phyloP scores from a whole-genome alignment of 345 rosid species.

The Brassica napus region DNA sequence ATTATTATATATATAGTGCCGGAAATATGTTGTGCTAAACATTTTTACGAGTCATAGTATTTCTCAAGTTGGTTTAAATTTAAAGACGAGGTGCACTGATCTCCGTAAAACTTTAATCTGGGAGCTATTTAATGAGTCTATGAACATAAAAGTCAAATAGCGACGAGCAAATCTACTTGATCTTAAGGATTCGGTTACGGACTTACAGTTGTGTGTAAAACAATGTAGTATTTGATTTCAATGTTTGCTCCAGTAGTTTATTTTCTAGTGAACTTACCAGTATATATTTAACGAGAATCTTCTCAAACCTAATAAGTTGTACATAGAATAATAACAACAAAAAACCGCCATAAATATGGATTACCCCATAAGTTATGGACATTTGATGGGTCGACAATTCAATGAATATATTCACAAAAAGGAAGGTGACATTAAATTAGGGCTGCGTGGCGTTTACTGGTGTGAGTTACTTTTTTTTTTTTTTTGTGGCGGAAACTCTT shows the following conservation, averaged over 20 bases:
- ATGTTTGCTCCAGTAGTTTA: conserved; percentile 1
- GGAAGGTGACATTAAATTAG: conserved; percentile 35
- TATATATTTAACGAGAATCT: neutral
- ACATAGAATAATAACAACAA: conserved; percentile 2
- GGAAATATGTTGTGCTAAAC: neutral
- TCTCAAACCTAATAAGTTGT: conserved; percentile 8
- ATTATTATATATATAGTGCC: neutral
- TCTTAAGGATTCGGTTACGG: conserved; percentile 6
- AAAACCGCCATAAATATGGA: neutral
- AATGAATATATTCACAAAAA: conserved; percentile 41
- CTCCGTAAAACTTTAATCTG: neutral
- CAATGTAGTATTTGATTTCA: neutral
- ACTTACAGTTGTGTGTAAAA: conserved; percentile 7
- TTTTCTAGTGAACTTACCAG: neutral
- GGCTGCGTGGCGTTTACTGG: conserved; percentile 13
- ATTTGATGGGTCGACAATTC: conserved; percentile 34
- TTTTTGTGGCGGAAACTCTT: too few relatives aligned
- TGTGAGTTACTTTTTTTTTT: neutral
- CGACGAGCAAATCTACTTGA: conserved; percentile 12
- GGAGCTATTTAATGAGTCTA: conserved; percentile 1
- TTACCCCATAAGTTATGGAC: conserved; percentile 35
- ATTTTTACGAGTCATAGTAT: neutral
- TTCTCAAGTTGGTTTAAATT: conserved; percentile 14
- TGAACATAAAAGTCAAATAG: conserved; percentile 20
- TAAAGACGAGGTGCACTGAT: conserved; percentile 3